A percentile compares a stretch with the other conserved stretches of the same genome.
Evolutionary conservation across 2,329 filamentous ascomycete genomes (phyloP).

Genomic region (Fusarium veterinarium): DNA sequence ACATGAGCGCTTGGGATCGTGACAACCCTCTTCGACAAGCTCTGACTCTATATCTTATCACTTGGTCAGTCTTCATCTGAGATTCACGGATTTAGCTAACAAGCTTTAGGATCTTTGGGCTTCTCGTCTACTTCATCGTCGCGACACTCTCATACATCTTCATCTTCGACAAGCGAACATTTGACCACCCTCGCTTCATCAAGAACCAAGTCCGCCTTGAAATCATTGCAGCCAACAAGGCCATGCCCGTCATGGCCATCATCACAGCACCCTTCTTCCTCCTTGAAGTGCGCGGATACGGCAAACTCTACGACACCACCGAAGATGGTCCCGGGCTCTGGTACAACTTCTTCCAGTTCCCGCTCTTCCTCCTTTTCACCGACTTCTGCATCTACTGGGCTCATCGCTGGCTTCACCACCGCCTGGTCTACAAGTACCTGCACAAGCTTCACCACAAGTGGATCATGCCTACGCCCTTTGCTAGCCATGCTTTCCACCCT

Average conservation of each 20-base stretch:
- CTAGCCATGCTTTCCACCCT: slow-evolving; percentile 94
- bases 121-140: slow-evolving; percentile 86
- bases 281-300: slow-evolving; percentile 83
- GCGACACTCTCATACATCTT: slow-evolving; percentile 86
- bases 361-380: slow-evolving; percentile 87
- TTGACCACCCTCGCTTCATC: slow-evolving; percentile 92
- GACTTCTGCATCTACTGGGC: slow-evolving; percentile 94
- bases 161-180: slow-evolving; percentile 90
- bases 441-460: slow-evolving; percentile 99
- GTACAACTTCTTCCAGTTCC: slow-evolving; percentile 88
- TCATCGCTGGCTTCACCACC: slow-evolving; percentile 86
- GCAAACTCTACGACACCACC: slow-evolving; percentile 86
- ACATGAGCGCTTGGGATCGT: slow-evolving; percentile 79
- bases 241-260: slow-evolving; percentile 85
- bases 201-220: slow-evolving; percentile 92
- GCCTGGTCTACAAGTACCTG: slow-evolving; percentile 80
- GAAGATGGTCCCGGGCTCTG: slow-evolving; percentile 79
- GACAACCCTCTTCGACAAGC: slow-evolving; percentile 82
- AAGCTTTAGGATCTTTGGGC: slow-evolving; percentile 79
- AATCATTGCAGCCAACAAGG: slow-evolving; percentile 79
- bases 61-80: slow-evolving; percentile 71
- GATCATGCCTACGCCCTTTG: slow-evolving; percentile 97
- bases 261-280: slow-evolving; percentile 86
- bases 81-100: neutral
- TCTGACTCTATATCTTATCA: slow-evolving; percentile 82